A percentile compares a stretch with the other conserved stretches of the same genome.
Evolutionary conservation across 495 filamentous ascomycete genomes (phyloP).

Genomic region (Penicillium paradoxum): DNA sequence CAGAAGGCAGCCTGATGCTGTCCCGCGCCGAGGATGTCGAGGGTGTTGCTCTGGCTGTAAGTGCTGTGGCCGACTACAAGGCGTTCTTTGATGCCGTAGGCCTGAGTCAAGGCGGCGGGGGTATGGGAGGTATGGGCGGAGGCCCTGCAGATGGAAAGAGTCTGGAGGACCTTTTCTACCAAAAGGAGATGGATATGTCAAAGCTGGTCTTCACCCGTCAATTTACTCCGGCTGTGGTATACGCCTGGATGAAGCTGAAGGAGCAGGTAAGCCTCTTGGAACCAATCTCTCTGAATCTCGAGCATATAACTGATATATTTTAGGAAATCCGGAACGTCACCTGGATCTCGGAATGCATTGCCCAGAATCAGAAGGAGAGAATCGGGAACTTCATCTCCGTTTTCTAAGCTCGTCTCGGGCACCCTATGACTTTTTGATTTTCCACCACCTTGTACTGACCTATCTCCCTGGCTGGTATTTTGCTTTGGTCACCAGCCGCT

Average conservation of each 20-base stretch:
- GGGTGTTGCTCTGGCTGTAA: slow-evolving; percentile 85
- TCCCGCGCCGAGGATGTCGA: slow-evolving; percentile 94
- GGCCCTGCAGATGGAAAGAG: slow-evolving; percentile 75
- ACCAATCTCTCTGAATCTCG: background rate
- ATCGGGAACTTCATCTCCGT: slow-evolving; percentile 99
- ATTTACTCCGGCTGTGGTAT: slow-evolving; percentile 92
- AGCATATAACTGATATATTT: slow-evolving; percentile 17
- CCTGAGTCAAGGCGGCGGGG: slow-evolving; percentile 65
- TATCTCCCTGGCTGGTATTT: slow-evolving; percentile 14
- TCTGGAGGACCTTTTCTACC: slow-evolving; percentile 96
- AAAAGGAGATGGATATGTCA: slow-evolving; percentile 97
- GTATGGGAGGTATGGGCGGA: slow-evolving; percentile 81
- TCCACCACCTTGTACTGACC: slow-evolving; percentile 17
- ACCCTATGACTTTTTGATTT: slow-evolving; percentile 11
- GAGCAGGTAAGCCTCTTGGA: slow-evolving; percentile 70
- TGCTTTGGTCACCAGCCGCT: slow-evolving; percentile 13
- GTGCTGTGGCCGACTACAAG: slow-evolving; percentile 88
- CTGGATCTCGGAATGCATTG: slow-evolving; percentile 99
- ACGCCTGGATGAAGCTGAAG: slow-evolving; percentile 95
- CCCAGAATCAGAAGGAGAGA: slow-evolving; percentile 98
- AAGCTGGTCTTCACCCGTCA: slow-evolving; percentile 94
- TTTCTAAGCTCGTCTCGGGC: slow-evolving; percentile 49
- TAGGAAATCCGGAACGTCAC: slow-evolving; percentile 99
- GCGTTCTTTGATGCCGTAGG: slow-evolving; percentile 90
- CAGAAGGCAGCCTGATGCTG: slow-evolving; percentile 91